phyloP scores from a whole-genome alignment of 2,329 filamentous ascomycete genomes.

The Orbilia ellipsospora region DNA sequence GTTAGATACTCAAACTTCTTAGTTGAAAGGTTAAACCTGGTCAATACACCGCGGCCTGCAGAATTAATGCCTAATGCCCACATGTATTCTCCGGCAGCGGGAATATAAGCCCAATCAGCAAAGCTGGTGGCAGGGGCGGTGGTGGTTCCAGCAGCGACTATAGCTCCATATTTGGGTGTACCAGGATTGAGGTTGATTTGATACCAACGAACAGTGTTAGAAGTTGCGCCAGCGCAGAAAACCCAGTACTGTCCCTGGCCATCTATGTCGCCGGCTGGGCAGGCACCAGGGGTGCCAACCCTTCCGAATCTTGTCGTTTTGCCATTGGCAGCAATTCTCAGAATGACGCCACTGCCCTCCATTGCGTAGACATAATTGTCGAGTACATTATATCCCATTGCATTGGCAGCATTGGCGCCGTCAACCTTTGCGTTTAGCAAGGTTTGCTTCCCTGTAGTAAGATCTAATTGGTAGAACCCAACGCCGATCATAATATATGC shows the following conservation, averaged over 20 bases:
- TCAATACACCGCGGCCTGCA: neutral
- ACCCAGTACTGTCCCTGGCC: constrained; percentile 14
- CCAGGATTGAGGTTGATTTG: constrained; percentile 8
- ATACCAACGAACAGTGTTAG: too few relatives aligned
- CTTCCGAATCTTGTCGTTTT: neutral
- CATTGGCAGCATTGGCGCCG: neutral
- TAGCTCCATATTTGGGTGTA: neutral
- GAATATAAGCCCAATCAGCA: constrained; percentile 24
- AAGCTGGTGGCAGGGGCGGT: neutral
- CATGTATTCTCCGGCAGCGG: neutral
- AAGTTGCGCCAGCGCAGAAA: neutral
- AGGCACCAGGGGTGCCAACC: neutral
- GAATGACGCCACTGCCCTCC: neutral
- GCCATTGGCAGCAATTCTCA: constrained; percentile 10
- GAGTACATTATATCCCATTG: constrained; percentile 12
- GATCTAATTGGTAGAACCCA: neutral
- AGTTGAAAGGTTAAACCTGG: neutral
- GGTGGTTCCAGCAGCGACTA: constrained; percentile 1
- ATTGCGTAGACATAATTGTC: constrained; percentile 23
- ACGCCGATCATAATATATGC: constrained; percentile 9
- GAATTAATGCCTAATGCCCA: neutral
- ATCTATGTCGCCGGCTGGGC: constrained; percentile 9
- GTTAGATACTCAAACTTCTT: neutral
- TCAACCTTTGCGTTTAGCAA: neutral
- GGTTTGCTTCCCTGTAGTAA: neutral